Base-by-base conservation (phyloP, 129 eudicot species). In the Saposhnikovia divaricata region DNA sequence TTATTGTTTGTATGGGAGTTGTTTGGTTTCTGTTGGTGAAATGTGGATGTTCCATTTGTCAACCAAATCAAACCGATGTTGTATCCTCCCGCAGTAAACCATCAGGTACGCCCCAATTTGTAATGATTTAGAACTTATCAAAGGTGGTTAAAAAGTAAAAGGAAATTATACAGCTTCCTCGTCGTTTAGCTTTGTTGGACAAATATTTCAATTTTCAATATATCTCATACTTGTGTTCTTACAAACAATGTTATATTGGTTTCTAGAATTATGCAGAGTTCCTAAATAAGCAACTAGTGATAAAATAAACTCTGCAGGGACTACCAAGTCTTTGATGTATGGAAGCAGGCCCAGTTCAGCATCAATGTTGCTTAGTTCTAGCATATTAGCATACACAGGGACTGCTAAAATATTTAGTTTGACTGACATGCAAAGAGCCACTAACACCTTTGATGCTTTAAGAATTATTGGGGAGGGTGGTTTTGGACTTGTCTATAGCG, bases 391-490 rank as follows among this genome's bases (percentile, higher is more conserved):
- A 3, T 92, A 82, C 77, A 90, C 96, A 7, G 99, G 98, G 74
- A 85, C 91, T 5, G 95, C 97, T 6, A 96, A 90, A 84, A 82
- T 90, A 73, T 96, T 89, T 72, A 90, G 87, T 65, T 75, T 89
- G 83, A 75, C 74, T 37, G 99, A 96, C 77, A 85, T 92, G 15
- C 89, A 92, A 61, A 96, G 80, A 65, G 98, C 97, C 31, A 96
- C 98, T n/a, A 78, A 87, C 63, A 83, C 77, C 82, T 90, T 96
- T 43, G 85, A 90, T 72, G 27, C 88, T n/a, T 82, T 85, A 28
- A 89, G 87, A 76, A 86, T 92, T 79, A 82, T 96, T 7, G 99
- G 99, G 59, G 99, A 96, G 91, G 99, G 98, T 50, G 99, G 99
- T 45, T 96, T 96, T 79, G 99, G 99, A 46, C 85, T 92, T 10